These are phyloP conservation scores for Ganoderma sp. DNA, from an alignment of 1,284 basidiomycete genomes.

Conservation along the genomic window DNA sequence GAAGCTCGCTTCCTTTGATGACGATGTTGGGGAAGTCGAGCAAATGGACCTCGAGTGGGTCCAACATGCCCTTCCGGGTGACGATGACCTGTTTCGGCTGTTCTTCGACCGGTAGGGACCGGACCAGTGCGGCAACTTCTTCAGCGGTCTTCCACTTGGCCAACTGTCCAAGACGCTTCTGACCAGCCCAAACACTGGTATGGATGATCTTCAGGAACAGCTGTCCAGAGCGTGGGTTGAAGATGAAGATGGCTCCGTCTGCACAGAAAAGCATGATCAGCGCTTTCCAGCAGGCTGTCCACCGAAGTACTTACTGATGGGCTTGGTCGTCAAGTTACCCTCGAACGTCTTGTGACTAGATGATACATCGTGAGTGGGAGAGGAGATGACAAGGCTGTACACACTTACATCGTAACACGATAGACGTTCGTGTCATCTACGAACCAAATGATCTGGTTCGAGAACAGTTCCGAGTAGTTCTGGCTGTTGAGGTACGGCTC, in stretches of 20 bases:
- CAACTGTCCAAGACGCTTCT: slow-evolving; percentile 98
- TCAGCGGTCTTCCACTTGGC: slow-evolving; percentile 99
- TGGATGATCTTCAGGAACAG: slow-evolving; percentile 99
- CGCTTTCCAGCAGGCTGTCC: slow-evolving; percentile 11
- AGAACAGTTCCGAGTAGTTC: slow-evolving; percentile 97
- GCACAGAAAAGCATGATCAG: slow-evolving; percentile 2
- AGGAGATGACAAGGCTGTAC: background rate
- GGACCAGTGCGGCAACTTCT: slow-evolving; percentile 98
- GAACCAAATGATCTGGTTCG: slow-evolving; percentile 99
- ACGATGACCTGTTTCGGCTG: slow-evolving; percentile 99
- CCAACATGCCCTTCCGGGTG: slow-evolving; percentile 99
- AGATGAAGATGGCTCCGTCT: slow-evolving; percentile 99
- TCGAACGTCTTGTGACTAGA: slow-evolving; percentile 96
- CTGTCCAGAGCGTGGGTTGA: slow-evolving; percentile 98
- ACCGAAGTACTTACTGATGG: slow-evolving; percentile 74
- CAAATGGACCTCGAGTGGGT: slow-evolving; percentile 97
- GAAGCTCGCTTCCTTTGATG: slow-evolving; percentile 98
- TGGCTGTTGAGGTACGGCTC: slow-evolving; percentile 98
- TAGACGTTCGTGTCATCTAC: slow-evolving; percentile 99
- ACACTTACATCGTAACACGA: slow-evolving; percentile 89
- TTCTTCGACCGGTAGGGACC: slow-evolving; percentile 97
- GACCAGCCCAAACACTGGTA: slow-evolving; percentile 99
- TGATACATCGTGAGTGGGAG: slow-evolving; percentile 12
- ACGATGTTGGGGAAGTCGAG: slow-evolving; percentile 99
- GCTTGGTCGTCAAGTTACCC: slow-evolving; percentile 99